Conservation (phyloP, 305 asterid genomes). For the Solanum hybrid region DNA sequence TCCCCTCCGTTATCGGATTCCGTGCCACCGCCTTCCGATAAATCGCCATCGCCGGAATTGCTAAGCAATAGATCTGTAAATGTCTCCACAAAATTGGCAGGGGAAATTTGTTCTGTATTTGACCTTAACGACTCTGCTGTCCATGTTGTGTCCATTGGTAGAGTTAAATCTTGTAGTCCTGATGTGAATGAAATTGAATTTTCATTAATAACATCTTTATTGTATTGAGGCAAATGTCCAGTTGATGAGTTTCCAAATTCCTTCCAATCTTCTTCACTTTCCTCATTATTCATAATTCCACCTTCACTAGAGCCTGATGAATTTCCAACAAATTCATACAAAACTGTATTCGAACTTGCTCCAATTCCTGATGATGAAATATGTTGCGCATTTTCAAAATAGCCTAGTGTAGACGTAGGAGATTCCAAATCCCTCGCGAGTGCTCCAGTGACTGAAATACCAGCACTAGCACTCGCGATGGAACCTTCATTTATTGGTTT, state of each 20-base stretch:
- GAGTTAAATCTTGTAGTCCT: constrained; percentile 15
- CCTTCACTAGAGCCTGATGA: constrained; percentile 37
- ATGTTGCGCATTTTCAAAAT: constrained; percentile 21
- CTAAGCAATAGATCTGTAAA: constrained; percentile 73
- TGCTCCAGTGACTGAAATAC: constrained; percentile 21
- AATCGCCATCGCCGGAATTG: constrained; percentile 24
- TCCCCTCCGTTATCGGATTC: constrained; percentile 34
- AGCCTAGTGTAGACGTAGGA: constrained; percentile 64
- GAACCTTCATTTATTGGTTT: constrained; percentile 12
- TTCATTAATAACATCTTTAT: constrained; percentile 17
- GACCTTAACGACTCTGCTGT: constrained; percentile 15
- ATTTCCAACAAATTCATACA: constrained; percentile 29
- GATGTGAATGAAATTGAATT: constrained; percentile 21
- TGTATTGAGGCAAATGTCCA: constrained; percentile 18
- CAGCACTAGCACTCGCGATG: not conserved
- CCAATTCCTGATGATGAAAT: constrained; percentile 26
- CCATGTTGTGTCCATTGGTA: constrained; percentile 20
- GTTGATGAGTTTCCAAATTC: constrained; percentile 11
- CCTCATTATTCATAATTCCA: constrained; percentile 31
- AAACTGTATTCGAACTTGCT: constrained; percentile 22
- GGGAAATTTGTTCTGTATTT: constrained; percentile 19
- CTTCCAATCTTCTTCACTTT: constrained; percentile 42
- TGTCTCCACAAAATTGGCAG: constrained; percentile 43
- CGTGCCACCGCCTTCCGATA: constrained; percentile 32
- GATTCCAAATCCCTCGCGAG: constrained; percentile 43